Base-by-base conservation (phyloP, 306 rosid genomes). In the Macrotyloma uniflorum region DNA sequence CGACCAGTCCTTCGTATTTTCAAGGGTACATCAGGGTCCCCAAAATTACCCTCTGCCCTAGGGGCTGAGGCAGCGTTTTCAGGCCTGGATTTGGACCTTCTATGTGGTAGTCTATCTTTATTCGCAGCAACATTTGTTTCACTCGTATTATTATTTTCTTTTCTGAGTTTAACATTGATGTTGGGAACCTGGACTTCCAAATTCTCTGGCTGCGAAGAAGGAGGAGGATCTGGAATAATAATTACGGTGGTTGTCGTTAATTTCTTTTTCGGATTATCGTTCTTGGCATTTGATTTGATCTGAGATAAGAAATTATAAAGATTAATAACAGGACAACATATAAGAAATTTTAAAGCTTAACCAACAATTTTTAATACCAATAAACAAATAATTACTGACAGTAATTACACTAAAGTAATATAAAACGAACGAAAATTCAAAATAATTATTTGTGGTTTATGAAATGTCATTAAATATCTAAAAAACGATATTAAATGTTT, bases 201-300 rank as follows among this genome's bases (percentile, higher is more conserved):
- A 10, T 72, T 75, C 77, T 81, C 88, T 42, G 86, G 78, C 81
- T 82, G 89, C 5, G 82, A 40, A 42, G 90, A 54, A 67, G 91
- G 82, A 59, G 80, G 87, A 30, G 83, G 87, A 35, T 69, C 63
- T 10, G 97, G 77, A 67, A 94, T 83, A 9, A 94, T 87, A 61
- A 90, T 89, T 49, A 91, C 62, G 5, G 98, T 85, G 19, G 93
- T 57, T 86, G 61, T 94, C 32, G 83, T 67, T 90, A 90, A 86
- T 71, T 89, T 94, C 96, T 89, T 94, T 87, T 87, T 90, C 83
- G 85, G 93, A 35, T 20, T 89, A 49, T 92, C 86, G 84, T 85
- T 89, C 5, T 67, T 78, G 35, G 82, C 85, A 80, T 87, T 90
- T 46, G 94, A 64, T 85, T 92, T 94, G 7, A 22, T 90, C 98